Base-by-base conservation (phyloP, 2,329 filamentous ascomycete genomes). In the Chrysoporthe austroafricana region DNA sequence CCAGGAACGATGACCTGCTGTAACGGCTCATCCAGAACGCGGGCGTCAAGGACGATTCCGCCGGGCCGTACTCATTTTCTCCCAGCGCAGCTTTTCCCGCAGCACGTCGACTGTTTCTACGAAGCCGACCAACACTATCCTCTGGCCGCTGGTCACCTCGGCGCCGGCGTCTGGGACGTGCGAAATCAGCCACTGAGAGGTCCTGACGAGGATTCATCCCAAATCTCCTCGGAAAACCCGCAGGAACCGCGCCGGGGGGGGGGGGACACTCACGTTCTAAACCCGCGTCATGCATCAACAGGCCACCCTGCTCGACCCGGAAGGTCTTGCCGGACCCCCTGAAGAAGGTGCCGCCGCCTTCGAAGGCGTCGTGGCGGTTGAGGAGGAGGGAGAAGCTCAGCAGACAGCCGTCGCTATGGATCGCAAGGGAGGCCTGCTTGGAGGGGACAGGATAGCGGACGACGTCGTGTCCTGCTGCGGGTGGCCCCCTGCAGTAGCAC, bases 61-160 rank as follows among this genome's bases (percentile, higher is more conserved):
- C 34, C 52, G 46, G 4, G 39, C 34, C n/a, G 48, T 46, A 58
- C 61, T 65, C 39, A 59, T 36, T 43, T 54, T 48, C 50, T 67
- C 58, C 68, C 68, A 69, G 5, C 18, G 36, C 14, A 67, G 58
- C 65, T 69, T 69, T n/a, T 46, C 59, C 42, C 48, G 67, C 43
- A 69, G 65, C 16, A 67, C 65, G 16, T 69, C 68, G 36, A 69
- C 54, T 11, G 68, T 69, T 58, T 69, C 68, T 6, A 69, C 65
- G 21, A 69, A 69, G 32, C 68, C 68, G 42, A 69, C 68, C 8
- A 69, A 62, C 46, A 69, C 65, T n/a, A 69, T 69, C 42, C 65
- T 64, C 58, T 69, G 68, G 8, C 68, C 68, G 13, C 43, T 48
- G 16, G 42, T 57, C 14, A 67, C 63, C 50, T 62, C 21, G 36